Evolutionary conservation across 106 monocot species (phyloP).

Genomic region (Alisma plantagoaquatica): DNA sequence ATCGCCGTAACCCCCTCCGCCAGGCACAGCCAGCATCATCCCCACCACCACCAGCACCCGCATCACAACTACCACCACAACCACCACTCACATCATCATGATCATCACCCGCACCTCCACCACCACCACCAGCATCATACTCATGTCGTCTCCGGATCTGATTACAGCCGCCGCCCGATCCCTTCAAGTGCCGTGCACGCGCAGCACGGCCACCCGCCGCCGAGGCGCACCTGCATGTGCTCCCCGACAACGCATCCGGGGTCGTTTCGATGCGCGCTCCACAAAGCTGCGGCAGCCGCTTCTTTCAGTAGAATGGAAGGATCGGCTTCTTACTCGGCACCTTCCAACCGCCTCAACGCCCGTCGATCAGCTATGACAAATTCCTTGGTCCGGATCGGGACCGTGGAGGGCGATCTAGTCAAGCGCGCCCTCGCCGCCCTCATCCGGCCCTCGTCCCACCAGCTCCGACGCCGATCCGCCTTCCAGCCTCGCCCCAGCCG

Average conservation of each 20-base stretch:
- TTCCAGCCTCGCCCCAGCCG: slow-evolving; percentile 77
- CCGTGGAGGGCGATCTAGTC: slow-evolving; percentile 80
- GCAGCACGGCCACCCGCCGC: slow-evolving; percentile 3
- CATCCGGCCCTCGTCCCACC: slow-evolving; percentile 80
- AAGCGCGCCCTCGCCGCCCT: slow-evolving; percentile 68
- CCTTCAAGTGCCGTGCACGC: no score
- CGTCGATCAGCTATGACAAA: slow-evolving; percentile 81
- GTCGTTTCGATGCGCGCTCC: slow-evolving; percentile 80
- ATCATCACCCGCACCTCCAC: no score
- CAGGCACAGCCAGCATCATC: slow-evolving; percentile 5
- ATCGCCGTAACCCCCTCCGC: no score
- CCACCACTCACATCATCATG: no score
- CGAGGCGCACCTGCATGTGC: slow-evolving; percentile 58
- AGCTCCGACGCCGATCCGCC: slow-evolving; percentile 40
- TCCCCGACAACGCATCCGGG: slow-evolving; percentile 89
- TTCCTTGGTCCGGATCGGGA: slow-evolving; percentile 74
- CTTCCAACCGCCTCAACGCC: slow-evolving; percentile 50
- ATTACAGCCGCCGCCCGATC: no score
- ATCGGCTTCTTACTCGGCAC: neutral
- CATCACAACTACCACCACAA: no score
- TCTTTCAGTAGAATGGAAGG: neutral
- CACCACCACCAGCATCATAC: no score
- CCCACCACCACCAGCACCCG: neutral
- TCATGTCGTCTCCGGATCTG: no score
- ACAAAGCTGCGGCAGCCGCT: slow-evolving; percentile 24